Evolutionary conservation across 257 asterid genomes (phyloP).

Genomic region (Solanum piurae): DNA sequence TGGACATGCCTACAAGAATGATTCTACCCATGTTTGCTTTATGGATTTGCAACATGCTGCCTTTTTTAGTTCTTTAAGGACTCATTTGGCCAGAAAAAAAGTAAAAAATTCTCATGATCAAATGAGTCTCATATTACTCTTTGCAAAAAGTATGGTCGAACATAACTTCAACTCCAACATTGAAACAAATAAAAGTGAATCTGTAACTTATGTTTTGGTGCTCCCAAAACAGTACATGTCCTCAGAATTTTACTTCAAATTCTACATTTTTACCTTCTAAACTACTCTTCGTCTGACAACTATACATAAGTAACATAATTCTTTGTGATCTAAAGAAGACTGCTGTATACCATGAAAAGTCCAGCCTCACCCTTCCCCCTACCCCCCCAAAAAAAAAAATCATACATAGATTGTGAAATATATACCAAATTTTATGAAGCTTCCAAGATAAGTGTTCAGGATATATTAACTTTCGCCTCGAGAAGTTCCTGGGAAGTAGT

Average conservation of each 20-base stretch:
- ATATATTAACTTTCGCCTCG: not conserved
- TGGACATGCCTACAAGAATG: conserved; percentile 13
- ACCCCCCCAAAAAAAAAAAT: not conserved
- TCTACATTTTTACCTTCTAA: not conserved
- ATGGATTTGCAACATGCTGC: conserved; percentile 1
- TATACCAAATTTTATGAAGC: not conserved
- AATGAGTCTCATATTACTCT: not conserved
- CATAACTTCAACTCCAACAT: not conserved
- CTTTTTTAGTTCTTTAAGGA: not conserved
- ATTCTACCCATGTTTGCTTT: conserved; percentile 11
- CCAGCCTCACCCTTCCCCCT: not conserved
- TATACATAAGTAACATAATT: not conserved
- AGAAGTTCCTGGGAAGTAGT: not conserved
- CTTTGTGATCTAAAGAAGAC: not conserved
- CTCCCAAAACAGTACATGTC: not conserved
- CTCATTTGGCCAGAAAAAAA: not conserved
- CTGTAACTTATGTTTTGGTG: not conserved
- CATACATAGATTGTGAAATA: not conserved
- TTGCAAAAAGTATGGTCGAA: not conserved
- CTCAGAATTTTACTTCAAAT: not conserved
- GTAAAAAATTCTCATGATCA: not conserved
- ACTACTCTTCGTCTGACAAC: not conserved
- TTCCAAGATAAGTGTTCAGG: not conserved
- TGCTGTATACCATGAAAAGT: not conserved
- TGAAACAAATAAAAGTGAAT: not conserved